Conservation (phyloP, 2,329 filamentous ascomycete species). For the Colletotrichum echinochloae region DNA sequence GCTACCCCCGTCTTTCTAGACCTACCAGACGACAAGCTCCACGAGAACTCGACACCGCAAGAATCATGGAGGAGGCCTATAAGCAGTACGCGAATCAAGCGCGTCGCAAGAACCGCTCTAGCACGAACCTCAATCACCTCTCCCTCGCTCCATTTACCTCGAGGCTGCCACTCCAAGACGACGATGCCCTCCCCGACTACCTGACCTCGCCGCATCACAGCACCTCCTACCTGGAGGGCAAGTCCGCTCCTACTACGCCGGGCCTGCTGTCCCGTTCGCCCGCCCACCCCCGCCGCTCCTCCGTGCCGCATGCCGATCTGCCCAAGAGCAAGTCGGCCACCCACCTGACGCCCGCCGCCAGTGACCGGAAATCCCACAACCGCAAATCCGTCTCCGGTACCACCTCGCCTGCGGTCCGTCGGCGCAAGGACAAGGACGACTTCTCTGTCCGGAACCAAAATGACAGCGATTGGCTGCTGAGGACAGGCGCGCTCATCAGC, state of each 20-base stretch:
- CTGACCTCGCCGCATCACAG: constrained; percentile 51
- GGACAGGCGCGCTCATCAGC: constrained; percentile 71
- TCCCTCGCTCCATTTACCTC: constrained; percentile 74
- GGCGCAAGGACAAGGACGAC: constrained; percentile 34
- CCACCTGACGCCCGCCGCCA: constrained; percentile 56
- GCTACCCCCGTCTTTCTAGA: background rate
- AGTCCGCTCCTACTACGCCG: constrained; percentile 73
- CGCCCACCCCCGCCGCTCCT: constrained; percentile 59
- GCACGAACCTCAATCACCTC: constrained; percentile 69
- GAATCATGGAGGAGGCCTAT: constrained; percentile 69
- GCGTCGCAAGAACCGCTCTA: constrained; percentile 69
- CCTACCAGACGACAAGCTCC: constrained; percentile 5
- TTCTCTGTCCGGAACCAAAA: constrained; percentile 50
- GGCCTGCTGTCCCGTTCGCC: constrained; percentile 70
- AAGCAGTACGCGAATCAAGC: constrained; percentile 69
- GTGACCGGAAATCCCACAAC: constrained; percentile 39
- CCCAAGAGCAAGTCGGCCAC: constrained; percentile 74
- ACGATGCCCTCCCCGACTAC: constrained; percentile 58
- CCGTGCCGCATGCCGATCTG: constrained; percentile 53
- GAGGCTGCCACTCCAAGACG: constrained; percentile 68
- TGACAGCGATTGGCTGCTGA: constrained; percentile 74
- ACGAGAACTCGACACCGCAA: constrained; percentile 24
- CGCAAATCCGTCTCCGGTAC: constrained; percentile 47
- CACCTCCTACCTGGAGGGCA: constrained; percentile 70
- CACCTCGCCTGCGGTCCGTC: constrained; percentile 47